Evolutionary conservation across 768 basidiomycete species (phyloP).

Genomic region (Holtermanniella nyarrowii): DNA sequence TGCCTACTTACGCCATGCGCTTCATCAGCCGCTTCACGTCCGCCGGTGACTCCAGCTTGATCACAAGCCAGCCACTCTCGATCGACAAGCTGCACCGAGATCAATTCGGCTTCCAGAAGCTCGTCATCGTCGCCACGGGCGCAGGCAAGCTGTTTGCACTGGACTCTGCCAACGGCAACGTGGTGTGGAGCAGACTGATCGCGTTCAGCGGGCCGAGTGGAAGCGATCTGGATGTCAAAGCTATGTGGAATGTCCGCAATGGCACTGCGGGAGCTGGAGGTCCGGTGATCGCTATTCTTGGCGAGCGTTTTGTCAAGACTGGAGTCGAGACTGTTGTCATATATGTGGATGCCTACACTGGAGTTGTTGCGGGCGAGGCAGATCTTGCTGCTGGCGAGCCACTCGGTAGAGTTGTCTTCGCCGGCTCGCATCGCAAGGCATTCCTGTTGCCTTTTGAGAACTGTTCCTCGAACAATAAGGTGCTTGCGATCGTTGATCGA

Average conservation of each 20-base stretch:
- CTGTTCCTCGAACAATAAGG: constrained; percentile 25
- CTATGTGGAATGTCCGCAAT: constrained; percentile 30
- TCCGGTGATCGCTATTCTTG: constrained; percentile 26
- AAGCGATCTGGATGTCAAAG: constrained; percentile 24
- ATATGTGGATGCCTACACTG: constrained; percentile 37
- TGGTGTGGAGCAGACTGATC: constrained; percentile 70
- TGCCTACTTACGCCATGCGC: constrained; percentile 58
- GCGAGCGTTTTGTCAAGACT: constrained; percentile 10
- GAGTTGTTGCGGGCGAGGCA: constrained; percentile 13
- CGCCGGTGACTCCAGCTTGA: constrained; percentile 30
- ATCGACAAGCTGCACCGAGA: constrained; percentile 51
- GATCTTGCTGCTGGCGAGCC: constrained; percentile 13
- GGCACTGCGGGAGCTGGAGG: constrained; percentile 16
- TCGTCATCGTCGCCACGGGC: constrained; percentile 61
- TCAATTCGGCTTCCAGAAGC: constrained; percentile 74
- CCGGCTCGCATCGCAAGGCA: constrained; percentile 14
- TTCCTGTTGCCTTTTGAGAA: constrained; percentile 34
- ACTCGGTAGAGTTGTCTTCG: constrained; percentile 24
- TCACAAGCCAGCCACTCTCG: constrained; percentile 33
- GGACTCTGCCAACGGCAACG: constrained; percentile 64
- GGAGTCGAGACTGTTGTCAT: constrained; percentile 26
- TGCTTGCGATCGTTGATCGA: constrained; percentile 30
- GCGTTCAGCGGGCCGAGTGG: constrained; percentile 56
- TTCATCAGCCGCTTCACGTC: constrained; percentile 60
- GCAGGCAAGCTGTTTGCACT: constrained; percentile 71